Evolutionary conservation across 73 alveolate species (phyloP), one percentile per base, ranked within the genome.

Genomic region (Paramecium biaurelia): DNA sequence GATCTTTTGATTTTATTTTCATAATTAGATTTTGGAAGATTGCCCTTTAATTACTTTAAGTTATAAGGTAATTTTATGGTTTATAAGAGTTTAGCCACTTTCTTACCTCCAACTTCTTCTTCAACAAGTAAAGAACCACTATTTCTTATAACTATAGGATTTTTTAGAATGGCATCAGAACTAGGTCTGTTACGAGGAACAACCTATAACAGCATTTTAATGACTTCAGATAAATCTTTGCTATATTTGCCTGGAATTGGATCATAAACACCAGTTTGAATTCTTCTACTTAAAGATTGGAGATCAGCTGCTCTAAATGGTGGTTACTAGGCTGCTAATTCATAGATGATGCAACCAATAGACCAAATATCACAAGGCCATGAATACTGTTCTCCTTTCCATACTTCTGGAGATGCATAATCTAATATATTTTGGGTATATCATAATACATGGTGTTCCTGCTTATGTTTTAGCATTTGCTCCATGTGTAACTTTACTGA

Each of bases 331-430:
- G 98, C 92, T 0, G 98, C 85, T 94, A 98, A 89, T 93, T 98
- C 99, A 92, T 98, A 98, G 49, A 98, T 93, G 12, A 97, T 97
- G 68, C 99, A 97, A 9, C 99, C 99, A 15, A 98, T 93, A 84
- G 98, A 93, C 99, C 98, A 98, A 5, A 98, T 96, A 92, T 98
- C 99, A 85, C 99, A 95, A 74, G 96, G 96, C 86, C 95, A 93
- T 49, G 95, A 98, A 89, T 98, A 98, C 34, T 96, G 93, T 49
- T 92, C 89, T 1, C 96, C 98, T 70, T 95, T 94, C 97, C 97
- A 96, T 10, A 96, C 98, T 57, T 96, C 98, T 1, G 98, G 98
- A 59, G 96, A 63, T 24, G 98, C 97, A 70, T 95, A 96, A 85
- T 96, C 86, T 72, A 72, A 15, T 9, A n/a, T 0, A 70, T 11